A percentile compares a stretch with the other conserved stretches of the same genome.
Conservation (phyloP, 2,329 filamentous ascomycete genomes). For the Alternaria infectoria region DNA sequence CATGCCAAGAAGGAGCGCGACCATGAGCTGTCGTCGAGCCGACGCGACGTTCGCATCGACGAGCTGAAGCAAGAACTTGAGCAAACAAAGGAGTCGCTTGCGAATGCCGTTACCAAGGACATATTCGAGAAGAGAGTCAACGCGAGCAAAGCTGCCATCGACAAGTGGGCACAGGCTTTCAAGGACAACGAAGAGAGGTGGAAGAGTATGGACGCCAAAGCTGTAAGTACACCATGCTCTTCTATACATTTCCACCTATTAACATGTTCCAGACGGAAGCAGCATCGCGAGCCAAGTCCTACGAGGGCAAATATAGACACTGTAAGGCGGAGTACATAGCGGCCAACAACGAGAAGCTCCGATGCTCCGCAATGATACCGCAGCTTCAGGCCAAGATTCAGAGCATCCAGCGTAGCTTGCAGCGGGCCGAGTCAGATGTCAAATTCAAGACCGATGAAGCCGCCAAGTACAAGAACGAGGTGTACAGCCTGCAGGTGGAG, state of each 20-base stretch:
- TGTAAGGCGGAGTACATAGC: constrained; percentile 36
- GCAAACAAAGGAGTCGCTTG: constrained; percentile 25
- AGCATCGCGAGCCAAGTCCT: constrained; percentile 27
- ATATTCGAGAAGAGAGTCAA: constrained; percentile 39
- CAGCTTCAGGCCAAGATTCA: constrained; percentile 39
- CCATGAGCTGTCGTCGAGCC: constrained; percentile 24
- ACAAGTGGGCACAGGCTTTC: constrained; percentile 43
- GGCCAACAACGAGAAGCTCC: constrained; percentile 33
- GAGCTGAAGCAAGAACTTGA: constrained; percentile 37
- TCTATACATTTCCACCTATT: not conserved
- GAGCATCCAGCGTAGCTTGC: constrained; percentile 32
- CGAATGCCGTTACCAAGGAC: constrained; percentile 34
- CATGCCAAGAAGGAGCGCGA: constrained; percentile 64
- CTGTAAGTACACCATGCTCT: constrained; percentile 23
- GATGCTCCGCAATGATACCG: constrained; percentile 27
- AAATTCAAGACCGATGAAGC: constrained; percentile 43
- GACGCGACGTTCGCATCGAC: constrained; percentile 19
- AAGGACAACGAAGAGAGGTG: constrained; percentile 39
- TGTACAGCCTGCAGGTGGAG: constrained; percentile 52
- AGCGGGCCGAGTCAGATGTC: constrained; percentile 38
- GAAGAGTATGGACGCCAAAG: constrained; percentile 31
- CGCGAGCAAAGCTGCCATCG: constrained; percentile 38
- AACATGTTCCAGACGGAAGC: constrained; percentile 26
- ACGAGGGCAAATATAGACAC: constrained; percentile 33
- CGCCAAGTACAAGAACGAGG: constrained; percentile 48